Evolutionary conservation across 805 yeast species (phyloP), one percentile per base, ranked within the genome.

Genomic region (Starmerella ratchasimensis): DNA sequence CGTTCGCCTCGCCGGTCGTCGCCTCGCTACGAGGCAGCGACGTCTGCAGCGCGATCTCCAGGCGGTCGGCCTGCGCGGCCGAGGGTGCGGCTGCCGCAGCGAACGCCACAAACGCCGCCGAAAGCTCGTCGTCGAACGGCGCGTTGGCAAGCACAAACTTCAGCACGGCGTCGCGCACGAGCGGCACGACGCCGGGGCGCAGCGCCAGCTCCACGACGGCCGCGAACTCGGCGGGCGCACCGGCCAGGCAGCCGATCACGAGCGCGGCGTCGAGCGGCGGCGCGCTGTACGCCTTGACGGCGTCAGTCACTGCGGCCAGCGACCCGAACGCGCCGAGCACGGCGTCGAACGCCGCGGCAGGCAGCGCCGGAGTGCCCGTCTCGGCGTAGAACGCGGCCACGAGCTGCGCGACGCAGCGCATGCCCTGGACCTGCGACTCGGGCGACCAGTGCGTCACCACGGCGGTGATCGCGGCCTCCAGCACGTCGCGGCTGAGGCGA

Each of bases 41-140:
- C 1, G 78, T 67, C 58, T 81, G 80, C 32, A 82, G 60, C 37
- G 68, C 65, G 65, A 83, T 69, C 60, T 77, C 86, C 21, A 76
- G 59, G 4, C 63, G 47, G 21, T 68, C 72, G 3, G 71, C n/a
- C 15, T 36, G 31, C 3, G 31, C n/a, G 3, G 32, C 11, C 8
- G 42, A 4, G 11, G 37, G 33, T 8, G 22, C 36, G 4, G 25
- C 41, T 2, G 32, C 27, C 33, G 45, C 51, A 20, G 47, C 39
- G 13, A 48, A 20, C 18, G 19, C 28, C 3, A 44, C 44, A 8
- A 43, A 22, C 10, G 39, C 32, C 2, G 44, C 36, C 7, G 30
- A 39, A 21, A 34, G 33, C 5, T 33, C 22, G 10, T 40, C 44
- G 8, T 37, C 41, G 20, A 49, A 34, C 19, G 49, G 47, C 1